Evolutionary conservation across 2,329 filamentous ascomycete species (phyloP).

Genomic region (Sarocladium strictum): DNA sequence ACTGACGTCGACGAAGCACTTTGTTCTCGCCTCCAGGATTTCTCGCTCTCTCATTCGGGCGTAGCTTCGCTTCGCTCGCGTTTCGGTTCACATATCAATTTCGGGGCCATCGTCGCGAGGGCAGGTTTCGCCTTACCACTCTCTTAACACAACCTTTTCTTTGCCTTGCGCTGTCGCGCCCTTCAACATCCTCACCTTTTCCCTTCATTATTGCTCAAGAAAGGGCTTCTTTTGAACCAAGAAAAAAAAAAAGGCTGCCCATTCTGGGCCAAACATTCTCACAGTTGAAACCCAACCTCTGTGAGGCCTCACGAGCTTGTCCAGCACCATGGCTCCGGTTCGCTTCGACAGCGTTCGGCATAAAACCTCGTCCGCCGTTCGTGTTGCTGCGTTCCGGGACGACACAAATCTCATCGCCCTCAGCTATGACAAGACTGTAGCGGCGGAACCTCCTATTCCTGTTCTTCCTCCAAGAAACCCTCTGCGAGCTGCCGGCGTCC

Average conservation of each 20-base stretch:
- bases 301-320: neutral
- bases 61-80: neutral
- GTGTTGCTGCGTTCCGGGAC: slow-evolving; percentile 34
- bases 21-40: neutral
- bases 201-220: neutral
- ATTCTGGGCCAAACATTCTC: no score
- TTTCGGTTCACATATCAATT: neutral
- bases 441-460: slow-evolving; percentile 35
- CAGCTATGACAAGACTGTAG: slow-evolving; percentile 55
- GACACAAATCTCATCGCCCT: slow-evolving; percentile 47
- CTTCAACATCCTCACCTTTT: neutral
- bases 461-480: neutral
- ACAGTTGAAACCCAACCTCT: no score
- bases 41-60: neutral
- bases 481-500: neutral
- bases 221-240: neutral
- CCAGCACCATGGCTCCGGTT: neutral
- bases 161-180: neutral
- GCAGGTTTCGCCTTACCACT: neutral
- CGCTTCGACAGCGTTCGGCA: slow-evolving; percentile 36
- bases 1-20: neutral
- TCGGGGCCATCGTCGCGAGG: neutral
- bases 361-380: slow-evolving; percentile 30
- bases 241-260: no score
- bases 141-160: neutral